phyloP scores from a whole-genome alignment of 371 early-diverging fungal genomes.

The Mucor sp. region DNA sequence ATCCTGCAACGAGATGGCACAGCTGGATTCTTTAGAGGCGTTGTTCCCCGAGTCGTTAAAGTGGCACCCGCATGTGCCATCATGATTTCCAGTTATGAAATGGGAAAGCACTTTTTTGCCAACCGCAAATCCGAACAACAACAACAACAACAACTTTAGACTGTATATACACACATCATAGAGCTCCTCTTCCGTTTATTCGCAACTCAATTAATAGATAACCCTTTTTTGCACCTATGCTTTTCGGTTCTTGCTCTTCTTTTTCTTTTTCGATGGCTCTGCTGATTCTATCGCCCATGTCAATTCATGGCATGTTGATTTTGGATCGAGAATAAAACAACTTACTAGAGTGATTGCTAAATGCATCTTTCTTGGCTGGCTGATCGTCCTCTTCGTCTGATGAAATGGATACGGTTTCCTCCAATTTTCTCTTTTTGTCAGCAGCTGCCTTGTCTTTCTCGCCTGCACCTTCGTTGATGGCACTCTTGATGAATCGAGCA shows the following conservation, averaged over 20 bases:
- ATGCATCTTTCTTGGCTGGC: conserved; percentile 13
- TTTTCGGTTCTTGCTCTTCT: conserved; percentile 1
- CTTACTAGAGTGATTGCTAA: conserved; percentile 12
- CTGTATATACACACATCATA: background rate
- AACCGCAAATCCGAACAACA: conserved; percentile 12
- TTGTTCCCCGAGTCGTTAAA: conserved; percentile 83
- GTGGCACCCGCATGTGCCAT: conserved; percentile 96
- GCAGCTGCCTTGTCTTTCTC: background rate
- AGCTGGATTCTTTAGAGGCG: conserved; percentile 40
- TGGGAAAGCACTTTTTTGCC: conserved; percentile 68
- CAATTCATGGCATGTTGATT: background rate
- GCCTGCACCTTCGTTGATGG: conserved; percentile 13
- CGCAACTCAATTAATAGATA: background rate
- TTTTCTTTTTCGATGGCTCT: conserved; percentile 5
- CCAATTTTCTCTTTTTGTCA: conserved; percentile 4
- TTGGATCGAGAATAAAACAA: background rate
- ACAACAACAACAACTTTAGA: background rate
- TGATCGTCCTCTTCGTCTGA: conserved; percentile 11
- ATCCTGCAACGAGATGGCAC: conserved; percentile 32
- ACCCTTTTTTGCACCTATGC: background rate
- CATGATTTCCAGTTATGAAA: conserved; percentile 91
- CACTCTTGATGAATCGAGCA: conserved; percentile 54
- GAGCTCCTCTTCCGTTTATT: background rate
- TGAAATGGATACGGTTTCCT: conserved; percentile 6
- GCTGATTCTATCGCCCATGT: background rate